Evolutionary conservation across 1,284 basidiomycete genomes (phyloP), one percentile per base, ranked within the genome.

Genomic region (Phaffia rhodozyma): DNA sequence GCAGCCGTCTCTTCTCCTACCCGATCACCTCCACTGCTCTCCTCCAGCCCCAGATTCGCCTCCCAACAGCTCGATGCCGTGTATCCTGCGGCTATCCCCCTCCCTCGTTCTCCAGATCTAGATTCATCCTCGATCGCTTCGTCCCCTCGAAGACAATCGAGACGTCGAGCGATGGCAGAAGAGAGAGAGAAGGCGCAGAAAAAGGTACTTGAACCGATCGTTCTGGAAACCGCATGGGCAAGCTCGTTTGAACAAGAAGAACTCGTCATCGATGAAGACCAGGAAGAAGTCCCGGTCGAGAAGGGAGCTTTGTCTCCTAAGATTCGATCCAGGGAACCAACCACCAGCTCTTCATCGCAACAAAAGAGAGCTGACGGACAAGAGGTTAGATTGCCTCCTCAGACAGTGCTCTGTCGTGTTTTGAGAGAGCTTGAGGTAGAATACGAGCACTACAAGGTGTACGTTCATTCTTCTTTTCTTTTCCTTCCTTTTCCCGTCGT

Each of bases 401-500:
- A 91, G 75, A 91, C 89, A 0, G 83, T 91, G 4, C 80, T 92
- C 6, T 79, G 83, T 32, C 79, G 86, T 20, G 87, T 92, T 30
- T 78, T 92, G 51, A 72, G 84, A 63, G 90, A 92, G 75, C 79
- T 93, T 16, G 90, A 93, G 72, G 89, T 90, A 69, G 91, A 93
- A 72, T 92, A 91, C 72, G 82, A 82, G 25, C 90, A 92, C 77
- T 91, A 89, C 74, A 91, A 89, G 75, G 83, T 85, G 89, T 91
- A 69, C 59, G 82, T 75, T 29, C 16, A 16, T 18, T 9, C 11
- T 13, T 29, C 3, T 48, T 21, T 49, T 43, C 29, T 1, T 7
- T 27, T 13, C n/a, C 23, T 5, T 53, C 30, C 50, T 34, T 27
- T 18, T 27, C 30, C 50, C 51, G 21, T 43, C 48, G 30, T 43